These are phyloP conservation scores for Cytospora piceae DNA, from an alignment of 2,329 filamentous ascomycete genomes.

Conservation along the genomic window DNA sequence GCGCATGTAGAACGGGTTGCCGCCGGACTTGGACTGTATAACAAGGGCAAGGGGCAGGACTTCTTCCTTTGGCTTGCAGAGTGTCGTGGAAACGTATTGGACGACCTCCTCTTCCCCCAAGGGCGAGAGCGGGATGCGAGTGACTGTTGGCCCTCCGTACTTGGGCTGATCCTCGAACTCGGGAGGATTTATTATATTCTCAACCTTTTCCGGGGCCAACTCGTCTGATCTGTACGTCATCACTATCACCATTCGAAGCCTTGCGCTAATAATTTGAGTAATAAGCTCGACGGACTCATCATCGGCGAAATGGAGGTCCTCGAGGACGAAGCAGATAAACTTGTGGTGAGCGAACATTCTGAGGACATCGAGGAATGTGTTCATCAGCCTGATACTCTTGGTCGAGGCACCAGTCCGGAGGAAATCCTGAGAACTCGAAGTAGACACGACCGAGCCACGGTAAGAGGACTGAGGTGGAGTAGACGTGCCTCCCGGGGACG, in stretches of 20 bases:
- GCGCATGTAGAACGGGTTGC: slow-evolving; percentile 88
- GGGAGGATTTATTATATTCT: slow-evolving; percentile 56
- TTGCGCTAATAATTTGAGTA: slow-evolving; percentile 75
- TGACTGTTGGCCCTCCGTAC: slow-evolving; percentile 60
- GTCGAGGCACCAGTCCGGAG: slow-evolving; percentile 61
- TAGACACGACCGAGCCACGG: slow-evolving; percentile 44
- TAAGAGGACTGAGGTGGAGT: slow-evolving; percentile 42
- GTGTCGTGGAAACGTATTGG: slow-evolving; percentile 79
- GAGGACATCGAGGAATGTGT: slow-evolving; percentile 84
- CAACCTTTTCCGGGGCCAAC: slow-evolving; percentile 58
- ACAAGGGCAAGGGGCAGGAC: slow-evolving; percentile 79
- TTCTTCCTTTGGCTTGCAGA: slow-evolving; percentile 74
- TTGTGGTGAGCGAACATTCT: slow-evolving; percentile 81
- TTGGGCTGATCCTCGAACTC: slow-evolving; percentile 56
- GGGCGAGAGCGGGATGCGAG: slow-evolving; percentile 71
- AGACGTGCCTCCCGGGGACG: slow-evolving; percentile 47
- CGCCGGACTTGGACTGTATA: slow-evolving; percentile 84
- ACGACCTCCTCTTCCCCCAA: slow-evolving; percentile 80
- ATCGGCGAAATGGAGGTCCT: slow-evolving; percentile 90
- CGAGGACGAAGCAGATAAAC: slow-evolving; percentile 85
- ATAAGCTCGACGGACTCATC: slow-evolving; percentile 85
- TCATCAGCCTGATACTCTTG: slow-evolving; percentile 76
- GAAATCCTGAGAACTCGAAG: slow-evolving; percentile 62
- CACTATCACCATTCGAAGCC: slow-evolving; percentile 80
- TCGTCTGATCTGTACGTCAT: slow-evolving; percentile 76